These are phyloP conservation scores for Pythium monospermum DNA, from an alignment of 352 stramenopile genomes.

Conservation along the genomic window DNA sequence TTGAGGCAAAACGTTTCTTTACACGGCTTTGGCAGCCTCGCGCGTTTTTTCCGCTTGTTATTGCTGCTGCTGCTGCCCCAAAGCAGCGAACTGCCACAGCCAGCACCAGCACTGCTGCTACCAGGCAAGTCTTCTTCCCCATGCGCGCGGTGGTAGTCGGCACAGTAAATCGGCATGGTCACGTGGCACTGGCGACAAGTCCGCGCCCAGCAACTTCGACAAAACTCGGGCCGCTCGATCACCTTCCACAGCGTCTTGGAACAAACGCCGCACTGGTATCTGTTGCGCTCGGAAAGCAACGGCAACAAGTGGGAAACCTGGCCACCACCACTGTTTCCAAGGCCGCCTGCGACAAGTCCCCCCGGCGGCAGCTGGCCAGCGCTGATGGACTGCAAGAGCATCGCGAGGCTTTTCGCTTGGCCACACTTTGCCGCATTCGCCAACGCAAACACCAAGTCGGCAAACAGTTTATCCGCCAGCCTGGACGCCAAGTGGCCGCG, in stretches of 20 bases:
- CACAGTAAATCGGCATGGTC: constrained; percentile 72
- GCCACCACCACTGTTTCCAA: constrained; percentile 7
- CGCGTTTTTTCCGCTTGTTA: constrained; percentile 5
- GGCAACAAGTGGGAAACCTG: constrained; percentile 17
- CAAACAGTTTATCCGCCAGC: constrained; percentile 53
- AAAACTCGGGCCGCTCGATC: constrained; percentile 33
- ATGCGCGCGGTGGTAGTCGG: constrained; percentile 43
- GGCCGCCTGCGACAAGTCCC: constrained; percentile 2
- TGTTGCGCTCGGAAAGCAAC: constrained; percentile 16
- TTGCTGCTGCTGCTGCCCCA: too few relatives aligned
- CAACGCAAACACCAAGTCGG: constrained; percentile 51
- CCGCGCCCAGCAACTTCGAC: constrained; percentile 58
- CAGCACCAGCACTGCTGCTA: neutral
- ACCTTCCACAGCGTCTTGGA: constrained; percentile 64
- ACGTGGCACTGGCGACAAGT: constrained; percentile 63
- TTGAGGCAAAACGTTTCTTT: constrained; percentile 73
- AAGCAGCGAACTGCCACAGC: constrained; percentile 1
- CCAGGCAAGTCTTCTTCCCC: constrained; percentile 8
- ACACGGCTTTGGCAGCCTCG: constrained; percentile 30
- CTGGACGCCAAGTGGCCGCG: constrained; percentile 46
- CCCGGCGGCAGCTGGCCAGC: constrained; percentile 13
- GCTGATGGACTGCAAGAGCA: constrained; percentile 38
- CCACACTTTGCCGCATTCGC: constrained; percentile 58
- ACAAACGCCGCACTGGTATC: constrained; percentile 52
- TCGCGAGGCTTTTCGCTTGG: constrained; percentile 70